Percentiles rank a stretch among this genome's conserved stretches.
Conservation (phyloP, 371 early-diverging fungal species). For the Mortierella polycephala region DNA sequence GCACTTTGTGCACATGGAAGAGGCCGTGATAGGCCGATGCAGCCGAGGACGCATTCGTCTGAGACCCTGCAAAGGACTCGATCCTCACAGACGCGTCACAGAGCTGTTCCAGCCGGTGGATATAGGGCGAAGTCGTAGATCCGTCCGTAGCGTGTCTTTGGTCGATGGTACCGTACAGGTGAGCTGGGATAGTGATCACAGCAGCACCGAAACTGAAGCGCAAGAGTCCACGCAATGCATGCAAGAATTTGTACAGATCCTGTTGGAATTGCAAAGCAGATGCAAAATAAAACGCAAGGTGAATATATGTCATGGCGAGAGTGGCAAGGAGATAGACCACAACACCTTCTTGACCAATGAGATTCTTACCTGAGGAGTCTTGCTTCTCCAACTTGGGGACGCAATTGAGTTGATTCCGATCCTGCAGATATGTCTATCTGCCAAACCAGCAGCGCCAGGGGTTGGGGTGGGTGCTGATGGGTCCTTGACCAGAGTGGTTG, state of each 20-base stretch:
- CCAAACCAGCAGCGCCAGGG: slow-evolving; percentile 57
- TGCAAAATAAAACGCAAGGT: not conserved
- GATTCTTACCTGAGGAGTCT: slow-evolving; percentile 61
- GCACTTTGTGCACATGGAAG: slow-evolving; percentile 85
- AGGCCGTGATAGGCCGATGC: slow-evolving; percentile 89
- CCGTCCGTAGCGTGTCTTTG: slow-evolving; percentile 44
- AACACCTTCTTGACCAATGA: not conserved
- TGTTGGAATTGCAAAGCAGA: slow-evolving; percentile 14
- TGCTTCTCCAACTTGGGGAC: slow-evolving; percentile 80
- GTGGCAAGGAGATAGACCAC: not conserved
- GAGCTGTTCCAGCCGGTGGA: slow-evolving; percentile 82
- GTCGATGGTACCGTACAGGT: slow-evolving; percentile 68
- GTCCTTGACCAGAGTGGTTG: slow-evolving; percentile 52
- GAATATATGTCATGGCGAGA: not conserved
- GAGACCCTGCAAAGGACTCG: slow-evolving; percentile 91
- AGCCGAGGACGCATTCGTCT: slow-evolving; percentile 55
- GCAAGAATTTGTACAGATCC: slow-evolving; percentile 79
- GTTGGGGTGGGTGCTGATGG: slow-evolving; percentile 57
- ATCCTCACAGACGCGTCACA: slow-evolving; percentile 90
- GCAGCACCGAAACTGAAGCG: slow-evolving; percentile 82
- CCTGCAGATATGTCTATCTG: slow-evolving; percentile 73
- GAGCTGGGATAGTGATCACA: slow-evolving; percentile 85
- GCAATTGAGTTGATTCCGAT: slow-evolving; percentile 84
- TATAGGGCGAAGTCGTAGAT: slow-evolving; percentile 59
- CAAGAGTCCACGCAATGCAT: slow-evolving; percentile 79